Conservation (phyloP, 352 stramenopile species). For the Peronosclerospora sorghi region DNA sequence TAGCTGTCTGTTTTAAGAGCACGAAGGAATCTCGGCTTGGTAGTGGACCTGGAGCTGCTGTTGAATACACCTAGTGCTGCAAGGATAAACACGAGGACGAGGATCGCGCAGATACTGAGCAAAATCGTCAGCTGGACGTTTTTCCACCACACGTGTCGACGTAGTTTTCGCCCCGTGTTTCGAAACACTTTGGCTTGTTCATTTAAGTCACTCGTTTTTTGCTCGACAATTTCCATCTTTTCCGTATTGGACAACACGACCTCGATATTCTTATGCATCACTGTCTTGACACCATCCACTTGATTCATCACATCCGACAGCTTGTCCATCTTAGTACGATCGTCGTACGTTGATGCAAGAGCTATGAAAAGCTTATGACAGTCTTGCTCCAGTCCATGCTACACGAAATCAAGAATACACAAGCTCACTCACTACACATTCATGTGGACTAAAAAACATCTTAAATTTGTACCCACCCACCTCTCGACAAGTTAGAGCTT, state of each 20-base stretch:
- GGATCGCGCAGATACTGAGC: conserved; percentile 44
- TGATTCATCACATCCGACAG: conserved; percentile 75
- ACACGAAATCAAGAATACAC: conserved; percentile 2
- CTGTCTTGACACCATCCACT: conserved; percentile 68
- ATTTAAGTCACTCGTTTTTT: conserved; percentile 82
- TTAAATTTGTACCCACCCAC: conserved; percentile 19
- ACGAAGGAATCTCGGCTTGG: conserved; percentile 8
- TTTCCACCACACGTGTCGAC: conserved; percentile 80
- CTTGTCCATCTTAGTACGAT: conserved; percentile 83
- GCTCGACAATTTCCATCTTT: conserved; percentile 83
- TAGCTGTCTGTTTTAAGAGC: conserved; percentile 2
- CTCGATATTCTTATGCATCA: conserved; percentile 85
- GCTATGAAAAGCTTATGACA: conserved; percentile 45
- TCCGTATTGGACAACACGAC: conserved; percentile 80
- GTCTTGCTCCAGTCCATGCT: conserved; percentile 76
- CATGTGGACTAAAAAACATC: too few species aligned
- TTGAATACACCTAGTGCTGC: conserved; percentile 67
- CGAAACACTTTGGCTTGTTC: conserved; percentile 81
- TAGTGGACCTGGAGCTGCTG: conserved; percentile 27
- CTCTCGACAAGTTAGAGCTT: conserved; percentile 68
- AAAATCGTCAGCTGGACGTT: conserved; percentile 71
- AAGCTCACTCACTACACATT: too few species aligned
- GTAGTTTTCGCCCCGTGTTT: conserved; percentile 71
- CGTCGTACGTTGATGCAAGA: conserved; percentile 68
- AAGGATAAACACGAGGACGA: conserved; percentile 71